These are phyloP conservation scores for Torulaspora microellipsoides DNA, from an alignment of 805 yeast species.

Conservation along the genomic window DNA sequence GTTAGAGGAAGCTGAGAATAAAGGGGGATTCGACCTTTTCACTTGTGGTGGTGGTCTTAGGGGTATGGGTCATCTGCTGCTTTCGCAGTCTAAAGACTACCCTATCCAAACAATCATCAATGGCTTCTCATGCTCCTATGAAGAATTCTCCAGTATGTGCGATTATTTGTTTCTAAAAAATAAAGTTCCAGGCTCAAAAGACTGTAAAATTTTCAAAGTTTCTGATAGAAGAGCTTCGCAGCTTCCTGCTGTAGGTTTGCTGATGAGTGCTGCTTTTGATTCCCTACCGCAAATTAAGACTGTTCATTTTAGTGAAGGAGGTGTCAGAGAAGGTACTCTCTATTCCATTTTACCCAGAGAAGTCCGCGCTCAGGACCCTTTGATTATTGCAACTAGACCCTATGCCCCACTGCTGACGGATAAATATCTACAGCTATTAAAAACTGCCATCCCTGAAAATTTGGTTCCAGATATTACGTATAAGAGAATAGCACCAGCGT, in stretches of 20 bases:
- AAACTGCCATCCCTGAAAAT: slow-evolving; percentile 52
- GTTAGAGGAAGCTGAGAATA: slow-evolving; percentile 44
- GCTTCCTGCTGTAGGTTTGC: slow-evolving; percentile 63
- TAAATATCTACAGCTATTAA: slow-evolving; percentile 50
- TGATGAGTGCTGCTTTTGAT: slow-evolving; percentile 58
- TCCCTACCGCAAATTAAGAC: slow-evolving; percentile 56
- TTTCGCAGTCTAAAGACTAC: slow-evolving; percentile 49
- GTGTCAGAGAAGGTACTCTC: slow-evolving; percentile 71
- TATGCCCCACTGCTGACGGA: slow-evolving; percentile 64
- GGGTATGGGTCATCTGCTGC: slow-evolving; percentile 59
- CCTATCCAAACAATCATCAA: slow-evolving; percentile 68
- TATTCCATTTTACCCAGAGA: slow-evolving; percentile 56
- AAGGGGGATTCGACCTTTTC: slow-evolving; percentile 60
- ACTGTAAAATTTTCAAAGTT: slow-evolving; percentile 53
- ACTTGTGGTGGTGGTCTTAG: slow-evolving; percentile 74
- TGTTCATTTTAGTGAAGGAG: slow-evolving; percentile 69
- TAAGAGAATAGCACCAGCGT: slow-evolving; percentile 60
- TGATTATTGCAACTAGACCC: slow-evolving; percentile 63
- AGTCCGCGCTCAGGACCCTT: slow-evolving; percentile 62
- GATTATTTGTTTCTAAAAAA: slow-evolving; percentile 49
- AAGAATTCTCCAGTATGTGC: slow-evolving; percentile 47
- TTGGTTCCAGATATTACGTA: slow-evolving; percentile 55
- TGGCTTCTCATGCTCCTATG: slow-evolving; percentile 58
- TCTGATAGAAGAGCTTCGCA: slow-evolving; percentile 63
- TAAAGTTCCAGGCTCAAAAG: slow-evolving; percentile 40